Conservation (phyloP, 1,139 yeast species). For the Kodamaea anthophila region DNA sequence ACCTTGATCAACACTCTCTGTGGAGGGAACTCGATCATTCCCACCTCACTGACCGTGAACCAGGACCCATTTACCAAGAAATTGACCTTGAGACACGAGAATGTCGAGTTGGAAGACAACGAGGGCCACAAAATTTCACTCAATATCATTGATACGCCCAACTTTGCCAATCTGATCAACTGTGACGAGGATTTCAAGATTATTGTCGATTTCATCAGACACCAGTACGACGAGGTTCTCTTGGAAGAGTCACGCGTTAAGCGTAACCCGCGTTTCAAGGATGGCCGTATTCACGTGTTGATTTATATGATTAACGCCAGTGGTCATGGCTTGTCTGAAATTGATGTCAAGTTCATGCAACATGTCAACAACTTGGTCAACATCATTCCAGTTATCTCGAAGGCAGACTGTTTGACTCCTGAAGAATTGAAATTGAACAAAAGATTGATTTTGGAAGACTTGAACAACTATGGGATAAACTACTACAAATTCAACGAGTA, state of each 20-base stretch:
- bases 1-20: conserved; percentile 66
- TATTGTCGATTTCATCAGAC: conserved; percentile 44
- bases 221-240: conserved; percentile 44
- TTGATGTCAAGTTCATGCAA: conserved; percentile 36
- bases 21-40: conserved; percentile 57
- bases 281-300: conserved; percentile 43
- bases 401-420: conserved; percentile 37
- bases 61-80: conserved; percentile 41
- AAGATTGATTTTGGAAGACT: conserved; percentile 37
- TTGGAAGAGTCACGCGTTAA: conserved; percentile 44
- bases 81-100: conserved; percentile 42
- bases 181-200: conserved; percentile 39
- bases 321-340: conserved; percentile 41
- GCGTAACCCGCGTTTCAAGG: conserved; percentile 43
- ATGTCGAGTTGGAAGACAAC: conserved; percentile 46
- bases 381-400: conserved; percentile 38
- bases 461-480: conserved; percentile 34
- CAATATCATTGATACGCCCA: conserved; percentile 58
- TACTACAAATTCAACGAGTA: conserved; percentile 44
- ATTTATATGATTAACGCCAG: conserved; percentile 45
- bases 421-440: conserved; percentile 33
- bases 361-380: conserved; percentile 39
- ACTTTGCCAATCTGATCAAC: conserved; percentile 66
- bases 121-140: conserved; percentile 46
- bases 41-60: conserved; percentile 29